Evolutionary conservation across 495 filamentous ascomycete genomes (phyloP), one percentile per base, ranked within the genome.

Genomic region (Neurospora sp.): DNA sequence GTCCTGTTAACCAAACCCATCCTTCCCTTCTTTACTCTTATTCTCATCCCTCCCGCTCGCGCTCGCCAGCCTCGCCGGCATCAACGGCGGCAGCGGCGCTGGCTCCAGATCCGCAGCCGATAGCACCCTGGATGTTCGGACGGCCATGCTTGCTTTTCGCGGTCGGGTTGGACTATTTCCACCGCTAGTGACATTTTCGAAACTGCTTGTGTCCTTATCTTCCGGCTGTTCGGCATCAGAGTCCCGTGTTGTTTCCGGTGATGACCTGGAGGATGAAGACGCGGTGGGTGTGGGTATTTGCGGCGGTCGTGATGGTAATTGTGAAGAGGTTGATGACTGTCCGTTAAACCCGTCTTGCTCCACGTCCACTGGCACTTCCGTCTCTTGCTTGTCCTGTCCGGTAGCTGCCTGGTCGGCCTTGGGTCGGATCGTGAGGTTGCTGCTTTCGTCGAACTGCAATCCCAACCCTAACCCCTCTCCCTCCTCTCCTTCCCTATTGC

Each of bases 401-500:
- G 28, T 62, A 19, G 54, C 6, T 34, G 54, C 1, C 10, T 21
- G 24, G 24, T 31, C 24, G 21, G 54, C 3, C 28, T 62, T 62
- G 28, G 54, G 54, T 19, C 28, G 54, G 54, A 62, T 62, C 6
- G 28, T 34, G 28, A 62, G 54, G 54, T 92, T 90, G 74, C 88
- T 91, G 69, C 88, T 90, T 72, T 91, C 90, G 70, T 90, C 90
- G 1, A 89, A 84, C 3, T 71, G 78, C 34, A 77, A 77, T 40
- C 85, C 77, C 39, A 82, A 81, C 39, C 86, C 82, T 0, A 71
- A 17, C 2, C 66, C 74, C 9, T 78, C 78, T 62, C 76, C 74
- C 73, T 81, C 75, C 75, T 77, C 74, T 80, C 75, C 19, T 78
- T 84, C 81, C 74, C 82, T 76, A 76, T 84, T 71, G 71, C 38